Evolutionary conservation across 2,329 filamentous ascomycete genomes (phyloP), one percentile per base, ranked within the genome.

Genomic region (Paramyrothecium sp.): DNA sequence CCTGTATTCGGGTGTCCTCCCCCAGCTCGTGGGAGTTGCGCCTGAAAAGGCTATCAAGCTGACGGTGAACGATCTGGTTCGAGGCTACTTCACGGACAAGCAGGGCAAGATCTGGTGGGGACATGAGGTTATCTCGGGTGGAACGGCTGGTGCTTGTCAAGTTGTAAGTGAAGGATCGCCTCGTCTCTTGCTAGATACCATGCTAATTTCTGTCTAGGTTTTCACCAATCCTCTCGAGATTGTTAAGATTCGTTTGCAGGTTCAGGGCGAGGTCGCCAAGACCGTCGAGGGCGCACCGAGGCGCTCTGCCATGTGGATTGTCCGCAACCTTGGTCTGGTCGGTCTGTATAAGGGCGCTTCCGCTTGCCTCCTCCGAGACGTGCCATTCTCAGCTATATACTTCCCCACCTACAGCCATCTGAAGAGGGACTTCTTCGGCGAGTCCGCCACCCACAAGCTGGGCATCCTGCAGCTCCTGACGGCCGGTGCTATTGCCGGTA

Each of bases 11-110:
- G 95, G 95, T 71, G 92, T 99, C 20, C 75, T 97, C 54, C 95
- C 95, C 12, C 95, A 99, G 80, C 84, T 99, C 50, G 91, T 99
- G 61, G 95, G 95, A 74, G 95, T 99, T 50, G 95, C 95, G n/a
- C 95, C 95, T 2, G 95, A 99, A 75, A 99, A 99, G 81, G 95
- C 95, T 65, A 99, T 99, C 79, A 99, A 99, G 81, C 86, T 99
- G 61, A 99, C 95, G 0, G 93, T 99, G 69, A 99, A 99, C 75
- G 95, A 99, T 71, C 77, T 99, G 55, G 92, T 96, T 21, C 89
- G 95, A 69, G 82, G 84, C 10, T 82, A 84, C 63, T 89, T 93
- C 69, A 90, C 88, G 3, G 88, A 92, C 68, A 86, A 92, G 67
- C 84, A 91, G 61, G 89, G 90, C 53, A 79, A 85, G 58, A 97